Base-by-base conservation (phyloP, 2,329 filamentous ascomycete species). In the Aspergillus floridensis region DNA sequence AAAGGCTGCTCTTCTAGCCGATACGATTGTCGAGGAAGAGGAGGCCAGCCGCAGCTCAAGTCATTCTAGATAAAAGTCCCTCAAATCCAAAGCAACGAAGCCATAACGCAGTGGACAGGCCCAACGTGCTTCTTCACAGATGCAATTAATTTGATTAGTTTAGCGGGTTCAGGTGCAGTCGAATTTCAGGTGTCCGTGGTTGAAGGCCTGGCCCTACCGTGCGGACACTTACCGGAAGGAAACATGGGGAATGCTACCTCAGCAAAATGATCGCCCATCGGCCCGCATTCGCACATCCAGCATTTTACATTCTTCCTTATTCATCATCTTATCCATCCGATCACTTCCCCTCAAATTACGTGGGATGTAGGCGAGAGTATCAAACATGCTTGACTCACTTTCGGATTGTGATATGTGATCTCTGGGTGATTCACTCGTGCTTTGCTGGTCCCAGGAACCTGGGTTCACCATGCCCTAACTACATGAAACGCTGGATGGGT, bases 1-100 rank as follows among this genome's bases (percentile, higher is more conserved):
- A 56, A 53, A 59, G 14, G 48, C 35, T 19, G 62, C 59, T 2
- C 59, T 68, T 44, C 38, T 65, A 10, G 61, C 70, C 7, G 66
- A 67, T 16, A 71, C 69, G 0, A 74, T 74, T 4, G 35, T 73
- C 29, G 72, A 74, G 59, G 72, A 73, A 57, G 72, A 74, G 58
- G 71, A 73, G 56, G 66, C 58, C 31, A 68, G 63, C 48, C 55
- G 38, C 14, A 44, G 38, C 38, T 66, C 41, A 62, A 59, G 11
- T 66, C 65, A 16, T 49, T n/a, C 48, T 12, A 29, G 22, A 16
- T 49, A 49, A 21, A 14, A 29, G 26, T 29, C 26, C 2, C 10
- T 29, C 7, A 29, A 5, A n/a, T 10, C 14, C 16, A 44, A 16
- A 44, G 38, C 16, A 44, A 19, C 5, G 38, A 19, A 19, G 14